Percentiles rank a stretch among this genome's conserved stretches.
phyloP scores from a whole-genome alignment of 495 filamentous ascomycete species.

The Physcia stellaris region DNA sequence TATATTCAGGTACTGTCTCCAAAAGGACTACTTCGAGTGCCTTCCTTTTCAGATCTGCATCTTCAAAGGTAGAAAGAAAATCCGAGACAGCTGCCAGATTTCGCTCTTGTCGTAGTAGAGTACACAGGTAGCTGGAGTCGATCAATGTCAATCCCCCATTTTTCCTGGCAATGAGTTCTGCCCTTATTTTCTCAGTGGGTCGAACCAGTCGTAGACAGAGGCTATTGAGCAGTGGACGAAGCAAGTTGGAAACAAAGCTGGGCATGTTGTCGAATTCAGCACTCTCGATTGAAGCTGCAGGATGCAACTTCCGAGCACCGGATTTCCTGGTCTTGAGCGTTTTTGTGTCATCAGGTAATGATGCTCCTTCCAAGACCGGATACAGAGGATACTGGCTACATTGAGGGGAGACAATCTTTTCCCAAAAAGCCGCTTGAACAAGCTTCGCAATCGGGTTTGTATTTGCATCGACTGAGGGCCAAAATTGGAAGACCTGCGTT shows the following conservation, averaged over 20 bases:
- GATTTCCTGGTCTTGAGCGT: neutral
- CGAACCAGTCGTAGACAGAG: constrained; percentile 6
- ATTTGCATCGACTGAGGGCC: constrained; percentile 14
- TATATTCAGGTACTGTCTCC: constrained; percentile 1
- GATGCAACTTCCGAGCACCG: neutral
- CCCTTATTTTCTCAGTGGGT: constrained; percentile 4
- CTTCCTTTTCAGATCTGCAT: neutral
- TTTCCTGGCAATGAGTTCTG: neutral
- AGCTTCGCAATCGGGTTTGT: constrained; percentile 8
- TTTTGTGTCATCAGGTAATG: neutral
- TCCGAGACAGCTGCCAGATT: neutral
- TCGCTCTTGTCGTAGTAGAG: constrained; percentile 4
- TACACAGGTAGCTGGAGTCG: constrained; percentile 3
- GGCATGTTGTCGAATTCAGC: constrained; percentile 13
- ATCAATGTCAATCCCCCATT: constrained; percentile 1
- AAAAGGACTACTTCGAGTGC: constrained; percentile 4
- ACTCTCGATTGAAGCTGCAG: neutral
- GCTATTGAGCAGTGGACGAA: constrained; percentile 6
- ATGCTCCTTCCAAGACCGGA: constrained; percentile 2
- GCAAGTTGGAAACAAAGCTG: neutral
- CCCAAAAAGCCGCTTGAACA: constrained; percentile 9
- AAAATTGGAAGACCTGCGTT: constrained; percentile 19
- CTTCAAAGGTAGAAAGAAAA: neutral
- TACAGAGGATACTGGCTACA: constrained; percentile 7
- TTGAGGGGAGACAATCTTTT: constrained; percentile 1